Evolutionary conservation across 2,329 filamentous ascomycete species (phyloP), one percentile per base, ranked within the genome.

Genomic region (Colletotrichum kahawae): DNA sequence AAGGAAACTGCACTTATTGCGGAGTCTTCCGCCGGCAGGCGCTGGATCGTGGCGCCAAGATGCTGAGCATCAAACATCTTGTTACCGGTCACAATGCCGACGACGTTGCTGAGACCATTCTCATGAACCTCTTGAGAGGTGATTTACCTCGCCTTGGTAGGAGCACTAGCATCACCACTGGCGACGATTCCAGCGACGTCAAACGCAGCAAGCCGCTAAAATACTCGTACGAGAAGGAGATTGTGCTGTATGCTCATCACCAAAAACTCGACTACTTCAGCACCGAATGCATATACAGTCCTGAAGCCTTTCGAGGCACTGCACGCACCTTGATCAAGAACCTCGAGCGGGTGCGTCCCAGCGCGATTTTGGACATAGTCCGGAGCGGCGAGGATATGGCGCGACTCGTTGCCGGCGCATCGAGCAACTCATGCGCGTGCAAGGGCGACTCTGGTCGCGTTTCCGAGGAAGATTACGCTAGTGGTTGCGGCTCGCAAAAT

Each of bases 191-290:
- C n/a, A 95, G 94, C 74, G 95, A 97, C 76, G 96, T 98, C 78
- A 97, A 98, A 87, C 91, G 97, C 78, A 98, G 95, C 85, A 99
- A 99, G 85, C 97, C 97, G 16, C 89, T 99, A 60, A 98, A 99
- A 84, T 99, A 98, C 83, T 96, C 96, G 2, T 99, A 98, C 82
- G 97, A 99, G 83, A 99, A 99, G 86, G 97, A 99, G 83, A 99
- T 99, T 78, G 97, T 99, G 21, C 89, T 99, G 7, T 99, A 99
- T 82, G 97, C 97, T 7, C 95, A 98, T 82, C 95, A 99, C 87
- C 98, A 97, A 85, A 96, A 96, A 83, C 89, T 99, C 77, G 96
- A 98, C 82, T 99, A 99, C 85, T 99, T 99, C 85, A 98, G 93
- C 81, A 99, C 97, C 0, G 97, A 99, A 85, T 99, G 97, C 87